Percentiles rank a stretch among this genome's conserved stretches.
These are phyloP conservation scores for Talaromyces islandicus DNA, from an alignment of 2,329 filamentous ascomycete species.

Conservation along the genomic window DNA sequence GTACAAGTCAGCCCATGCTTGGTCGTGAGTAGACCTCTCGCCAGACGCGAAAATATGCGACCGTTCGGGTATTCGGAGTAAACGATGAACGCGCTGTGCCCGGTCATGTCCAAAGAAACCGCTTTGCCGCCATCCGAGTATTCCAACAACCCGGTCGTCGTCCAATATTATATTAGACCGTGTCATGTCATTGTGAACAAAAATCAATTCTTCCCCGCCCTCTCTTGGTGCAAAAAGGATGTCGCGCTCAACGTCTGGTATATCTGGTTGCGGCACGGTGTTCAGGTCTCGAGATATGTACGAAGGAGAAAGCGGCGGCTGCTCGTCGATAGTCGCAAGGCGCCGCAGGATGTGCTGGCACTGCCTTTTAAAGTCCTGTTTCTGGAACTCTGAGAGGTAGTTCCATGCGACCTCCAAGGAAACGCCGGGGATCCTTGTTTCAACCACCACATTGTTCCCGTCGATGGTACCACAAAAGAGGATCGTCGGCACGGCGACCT, in stretches of 20 bases:
- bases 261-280: conserved; percentile 18
- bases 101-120: conserved; percentile 34
- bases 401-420: conserved; percentile 34
- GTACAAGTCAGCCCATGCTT: conserved; percentile 33
- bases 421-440: conserved; percentile 35
- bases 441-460: conserved; percentile 34
- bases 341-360: conserved; percentile 28
- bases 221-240: conserved; percentile 26
- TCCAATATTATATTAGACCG: conserved; percentile 34
- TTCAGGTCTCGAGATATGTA: conserved; percentile 30
- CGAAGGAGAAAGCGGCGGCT: conserved; percentile 22
- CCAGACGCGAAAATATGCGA: conserved; percentile 10
- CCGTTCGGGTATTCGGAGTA: conserved; percentile 22
- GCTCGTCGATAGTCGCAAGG: conserved; percentile 20
- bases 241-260: conserved; percentile 21
- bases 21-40: conserved; percentile 13
- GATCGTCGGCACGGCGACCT: conserved; percentile 28
- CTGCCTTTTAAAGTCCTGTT: conserved; percentile 29
- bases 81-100: conserved; percentile 27
- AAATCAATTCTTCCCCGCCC: conserved; percentile 20
- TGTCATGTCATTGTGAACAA: conserved; percentile 34
- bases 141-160: conserved; percentile 30
- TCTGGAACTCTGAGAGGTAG: conserved; percentile 28
- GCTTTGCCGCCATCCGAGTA: conserved; percentile 34
- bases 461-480: conserved; percentile 33